Evolutionary conservation across 768 basidiomycete genomes (phyloP), one percentile per base, ranked within the genome.

Genomic region (Dendrothele bispora): DNA sequence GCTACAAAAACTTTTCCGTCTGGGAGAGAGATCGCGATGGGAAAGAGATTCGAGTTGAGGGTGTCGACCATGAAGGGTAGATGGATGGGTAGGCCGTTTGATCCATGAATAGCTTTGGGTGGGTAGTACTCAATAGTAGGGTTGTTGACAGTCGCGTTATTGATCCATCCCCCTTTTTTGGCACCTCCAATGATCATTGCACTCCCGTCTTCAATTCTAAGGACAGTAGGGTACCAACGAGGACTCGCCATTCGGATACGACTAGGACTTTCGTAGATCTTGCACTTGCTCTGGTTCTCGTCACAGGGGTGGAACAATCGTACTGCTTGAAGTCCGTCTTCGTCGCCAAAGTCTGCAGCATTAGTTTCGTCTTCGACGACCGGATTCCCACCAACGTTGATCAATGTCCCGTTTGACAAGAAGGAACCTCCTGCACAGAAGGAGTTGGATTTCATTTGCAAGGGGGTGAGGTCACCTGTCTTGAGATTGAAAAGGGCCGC

Each of bases 401-500:
- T 68, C 27, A 91, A 60, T 1, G 87, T 86, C 4, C 90, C 90
- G 50, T 92, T 89, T 20, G 82, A 63, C 6, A 91, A 66, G 61
- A 90, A 91, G 3, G 82, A 75, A 10, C 90, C 90, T 26, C 90
- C 86, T 7, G 90, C 90, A 59, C 90, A 92, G 68, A 92, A 92
- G 20, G 90, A 91, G 60, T 92, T 91, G 4, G 89, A 89, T 55
- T 79, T 69, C 64, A 91, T 74, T 30, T 69, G 57, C 24, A 92
- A 70, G 48, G 86, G 82, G 35, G 64, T 79, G 52, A 86, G 68
- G 4, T 72, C 72, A 56, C 87, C 78, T 10, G 82, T 83, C 24
- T 77, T 58, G 36, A 92, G 68, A 60, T 89, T 80, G 63, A 84
- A 91, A 17, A 92, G 62, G 7, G 84, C 84, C 0, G 74, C 86